phyloP scores from a whole-genome alignment of 108 stramenopile genomes.

The Cyclostephanos invisitatus region DNA sequence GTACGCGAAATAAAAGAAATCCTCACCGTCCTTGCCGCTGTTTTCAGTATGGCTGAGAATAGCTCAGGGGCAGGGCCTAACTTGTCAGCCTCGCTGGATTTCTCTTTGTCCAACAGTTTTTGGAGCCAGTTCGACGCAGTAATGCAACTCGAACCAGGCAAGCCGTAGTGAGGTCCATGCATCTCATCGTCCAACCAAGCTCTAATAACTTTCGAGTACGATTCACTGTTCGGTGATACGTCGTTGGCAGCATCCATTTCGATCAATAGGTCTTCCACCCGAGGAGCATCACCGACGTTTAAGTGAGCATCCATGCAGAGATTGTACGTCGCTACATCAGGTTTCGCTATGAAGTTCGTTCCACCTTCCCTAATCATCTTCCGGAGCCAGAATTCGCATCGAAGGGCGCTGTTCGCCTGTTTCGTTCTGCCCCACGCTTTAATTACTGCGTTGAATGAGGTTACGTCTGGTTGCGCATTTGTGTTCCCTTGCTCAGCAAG shows the following conservation, averaged over 20 bases:
- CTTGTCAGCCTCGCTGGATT: conserved; percentile 32
- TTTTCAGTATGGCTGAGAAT: conserved; percentile 48
- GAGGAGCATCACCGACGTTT: conserved; percentile 45
- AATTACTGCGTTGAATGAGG: conserved; percentile 67
- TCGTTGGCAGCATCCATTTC: conserved; percentile 59
- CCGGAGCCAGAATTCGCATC: conserved; percentile 72
- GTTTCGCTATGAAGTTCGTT: conserved; percentile 15
- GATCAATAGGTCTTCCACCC: conserved; percentile 63
- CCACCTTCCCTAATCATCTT: conserved; percentile 58
- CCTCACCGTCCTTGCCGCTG: conserved; percentile 40
- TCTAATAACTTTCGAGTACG: conserved; percentile 68
- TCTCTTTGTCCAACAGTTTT: conserved; percentile 53
- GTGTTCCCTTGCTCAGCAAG: conserved; percentile 27
- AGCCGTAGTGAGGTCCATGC: conserved; percentile 22
- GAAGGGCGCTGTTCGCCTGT: conserved; percentile 53
- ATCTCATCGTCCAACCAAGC: conserved; percentile 66
- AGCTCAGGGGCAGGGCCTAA: conserved; percentile 56
- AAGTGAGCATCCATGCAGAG: conserved; percentile 62
- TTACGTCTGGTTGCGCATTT: conserved; percentile 51
- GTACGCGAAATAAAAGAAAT: neutral
- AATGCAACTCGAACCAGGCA: conserved; percentile 43
- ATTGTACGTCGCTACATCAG: conserved; percentile 65
- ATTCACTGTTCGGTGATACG: conserved; percentile 67
- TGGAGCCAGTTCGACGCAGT: conserved; percentile 64
- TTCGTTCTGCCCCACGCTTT: conserved; percentile 67